phyloP scores from a whole-genome alignment of 768 basidiomycete species.

The Auriscalpium microsporum region DNA sequence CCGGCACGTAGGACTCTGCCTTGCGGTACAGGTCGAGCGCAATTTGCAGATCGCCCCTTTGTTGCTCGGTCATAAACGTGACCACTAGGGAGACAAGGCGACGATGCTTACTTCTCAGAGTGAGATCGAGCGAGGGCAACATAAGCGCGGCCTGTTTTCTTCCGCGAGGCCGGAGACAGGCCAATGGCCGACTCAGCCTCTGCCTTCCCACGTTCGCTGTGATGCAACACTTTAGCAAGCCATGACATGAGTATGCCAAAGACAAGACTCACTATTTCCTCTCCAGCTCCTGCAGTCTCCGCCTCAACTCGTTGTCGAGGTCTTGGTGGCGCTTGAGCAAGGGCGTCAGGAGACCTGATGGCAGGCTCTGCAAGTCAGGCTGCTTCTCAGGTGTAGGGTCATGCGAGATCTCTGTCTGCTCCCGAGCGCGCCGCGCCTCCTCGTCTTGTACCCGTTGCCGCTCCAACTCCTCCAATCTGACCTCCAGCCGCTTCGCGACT shows the following conservation, averaged over 20 bases:
- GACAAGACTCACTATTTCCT: slow-evolving; percentile 52
- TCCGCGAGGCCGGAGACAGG: slow-evolving; percentile 65
- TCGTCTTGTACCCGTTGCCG: slow-evolving; percentile 17
- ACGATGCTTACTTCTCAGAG: slow-evolving; percentile 60
- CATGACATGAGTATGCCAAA: not conserved
- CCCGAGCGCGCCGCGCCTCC: slow-evolving; percentile 11
- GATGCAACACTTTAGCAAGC: not conserved
- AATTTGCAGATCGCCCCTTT: slow-evolving; percentile 63
- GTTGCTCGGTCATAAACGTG: too few relatives aligned
- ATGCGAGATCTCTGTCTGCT: slow-evolving; percentile 24
- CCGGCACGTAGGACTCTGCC: slow-evolving; percentile 77
- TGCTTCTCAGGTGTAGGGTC: slow-evolving; percentile 19
- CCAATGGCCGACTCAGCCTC: slow-evolving; percentile 53
- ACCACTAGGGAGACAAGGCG: too few relatives aligned
- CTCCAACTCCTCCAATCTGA: slow-evolving; percentile 49
- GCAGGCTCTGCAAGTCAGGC: slow-evolving; percentile 15
- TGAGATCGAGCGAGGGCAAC: slow-evolving; percentile 76
- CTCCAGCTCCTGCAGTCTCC: slow-evolving; percentile 60
- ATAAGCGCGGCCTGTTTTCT: slow-evolving; percentile 77
- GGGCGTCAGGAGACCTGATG: slow-evolving; percentile 50
- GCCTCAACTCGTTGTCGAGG: slow-evolving; percentile 58
- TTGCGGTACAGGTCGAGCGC: slow-evolving; percentile 79
- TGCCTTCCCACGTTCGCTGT: slow-evolving; percentile 53
- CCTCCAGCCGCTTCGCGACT: slow-evolving; percentile 56
- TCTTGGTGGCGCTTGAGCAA: slow-evolving; percentile 58